Evolutionary conservation across 176 grass and related monocot species (phyloP), one percentile per base, ranked within the genome.

Genomic region (Tuctoria greenei): DNA sequence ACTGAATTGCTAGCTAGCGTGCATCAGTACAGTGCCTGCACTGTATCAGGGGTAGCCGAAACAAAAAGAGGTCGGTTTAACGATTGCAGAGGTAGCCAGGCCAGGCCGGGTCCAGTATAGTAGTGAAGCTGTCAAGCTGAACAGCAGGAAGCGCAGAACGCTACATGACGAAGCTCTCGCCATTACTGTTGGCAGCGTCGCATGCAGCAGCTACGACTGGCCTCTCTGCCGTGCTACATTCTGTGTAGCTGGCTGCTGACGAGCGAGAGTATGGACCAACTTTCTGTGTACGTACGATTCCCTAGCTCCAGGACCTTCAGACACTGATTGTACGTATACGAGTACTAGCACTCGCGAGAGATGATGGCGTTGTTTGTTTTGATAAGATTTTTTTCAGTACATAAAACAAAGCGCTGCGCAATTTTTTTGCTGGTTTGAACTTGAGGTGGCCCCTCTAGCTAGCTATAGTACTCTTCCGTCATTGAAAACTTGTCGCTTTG

Each of bases 21-120:
- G 17, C 47, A 7, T 56, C 69, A 60, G 15, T 24, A 69, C 69
- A 60, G 15, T 24, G 63, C 2, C 58, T 49, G 26, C 43, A 78
- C 14, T 61, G 74, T 61, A 67, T 76, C 60, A 40, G 50, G 50
- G 67, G 18, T n/a, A 73, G 41, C 79, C 37, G 63, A 73, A 18
- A 61, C 85, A 78, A 87, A 87, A 87, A 44, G 74, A 71, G 74
- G 20, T 78, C 51, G 73, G 85, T 77, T 78, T 72, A 73, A 87
- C 79, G 85, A 82, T 82, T 72, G 66, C 52, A 35, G 62, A 78
- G 36, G 17, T 15, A 47, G 42, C 11, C 27, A 12, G 20, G 67
- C 16, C 26, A n/a, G 7, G 18, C 14, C 20, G 67, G 60, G 51
- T 21, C 15, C 57, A 54, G 50, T 14, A 45, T 31, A 6, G 46